These are phyloP conservation scores for Venustampulla echinocandica DNA, from an alignment of 495 filamentous ascomycete genomes.

Conservation along the genomic window DNA sequence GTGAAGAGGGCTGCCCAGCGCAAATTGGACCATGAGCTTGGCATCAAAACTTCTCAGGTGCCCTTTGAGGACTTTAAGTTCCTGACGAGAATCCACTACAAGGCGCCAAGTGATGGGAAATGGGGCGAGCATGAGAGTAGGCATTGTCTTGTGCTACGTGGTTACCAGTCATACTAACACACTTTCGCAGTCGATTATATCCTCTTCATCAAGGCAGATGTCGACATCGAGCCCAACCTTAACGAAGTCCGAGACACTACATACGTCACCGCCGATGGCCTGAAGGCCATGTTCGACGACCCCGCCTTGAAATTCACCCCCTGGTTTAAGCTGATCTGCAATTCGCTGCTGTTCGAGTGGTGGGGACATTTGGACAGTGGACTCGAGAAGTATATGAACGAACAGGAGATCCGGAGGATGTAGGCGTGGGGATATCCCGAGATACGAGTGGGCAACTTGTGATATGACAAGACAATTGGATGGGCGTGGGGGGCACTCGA, in stretches of 20 bases:
- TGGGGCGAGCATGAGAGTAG: conserved; percentile 99
- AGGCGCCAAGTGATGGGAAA: conserved; percentile 90
- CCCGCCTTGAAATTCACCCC: conserved; percentile 79
- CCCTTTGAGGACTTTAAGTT: conserved; percentile 87
- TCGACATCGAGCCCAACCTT: conserved; percentile 66
- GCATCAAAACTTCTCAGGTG: conserved; percentile 85
- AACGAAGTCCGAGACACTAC: conserved; percentile 82
- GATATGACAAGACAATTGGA: neutral
- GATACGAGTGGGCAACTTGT: neutral
- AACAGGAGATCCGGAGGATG: conserved; percentile 87
- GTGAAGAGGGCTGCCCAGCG: conserved; percentile 86
- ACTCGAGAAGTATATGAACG: conserved; percentile 76
- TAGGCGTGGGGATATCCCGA: conserved; percentile 4
- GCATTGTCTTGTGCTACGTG: conserved; percentile 24
- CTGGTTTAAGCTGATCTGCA: conserved; percentile 99
- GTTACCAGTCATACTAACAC: conserved; percentile 3
- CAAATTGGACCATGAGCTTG: conserved; percentile 90
- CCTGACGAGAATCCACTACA: conserved; percentile 95
- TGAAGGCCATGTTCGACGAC: conserved; percentile 81
- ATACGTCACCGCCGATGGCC: conserved; percentile 74
- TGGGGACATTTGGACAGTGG: conserved; percentile 79
- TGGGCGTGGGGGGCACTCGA: too few relatives aligned
- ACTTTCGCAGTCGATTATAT: conserved; percentile 82
- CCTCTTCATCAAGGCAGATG: conserved; percentile 91
- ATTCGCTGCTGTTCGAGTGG: conserved; percentile 97